Percentiles rank a stretch among this genome's conserved stretches.
phyloP scores from a whole-genome alignment of 2,329 filamentous ascomycete species.

The Corynespora cassiicola region DNA sequence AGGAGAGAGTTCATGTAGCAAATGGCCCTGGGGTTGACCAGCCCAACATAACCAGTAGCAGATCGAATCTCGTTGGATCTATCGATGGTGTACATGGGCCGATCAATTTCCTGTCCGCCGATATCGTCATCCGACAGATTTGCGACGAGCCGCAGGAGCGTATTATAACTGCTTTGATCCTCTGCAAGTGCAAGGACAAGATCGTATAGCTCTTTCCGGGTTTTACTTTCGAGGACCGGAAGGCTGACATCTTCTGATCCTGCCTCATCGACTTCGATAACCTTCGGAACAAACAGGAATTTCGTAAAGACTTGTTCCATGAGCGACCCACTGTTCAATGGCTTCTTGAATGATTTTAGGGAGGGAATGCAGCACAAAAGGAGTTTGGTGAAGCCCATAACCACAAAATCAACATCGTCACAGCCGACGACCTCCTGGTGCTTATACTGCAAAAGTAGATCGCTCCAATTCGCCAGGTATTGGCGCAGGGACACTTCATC shows the following conservation, averaged over 20 bases:
- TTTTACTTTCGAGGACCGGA: conserved; percentile 43
- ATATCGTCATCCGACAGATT: conserved; percentile 52
- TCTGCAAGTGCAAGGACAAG: conserved; percentile 41
- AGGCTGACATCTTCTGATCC: conserved; percentile 10
- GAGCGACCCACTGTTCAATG: conserved; percentile 35
- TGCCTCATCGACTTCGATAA: conserved; percentile 17
- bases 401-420: conserved; percentile 41
- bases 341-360: conserved; percentile 48
- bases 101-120: conserved; percentile 66
- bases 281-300: conserved; percentile 39
- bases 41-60: conserved; percentile 80
- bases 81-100: conserved; percentile 64
- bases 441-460: conserved; percentile 37
- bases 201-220: conserved; percentile 46
- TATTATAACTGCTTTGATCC: conserved; percentile 32
- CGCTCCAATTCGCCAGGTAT: conserved; percentile 38
- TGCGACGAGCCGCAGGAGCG: conserved; percentile 33
- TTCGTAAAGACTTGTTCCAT: conserved; percentile 41
- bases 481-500: conserved; percentile 37
- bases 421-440: conserved; percentile 44
- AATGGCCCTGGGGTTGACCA: conserved; percentile 93
- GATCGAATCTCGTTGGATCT: conserved; percentile 73
- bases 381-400: conserved; percentile 49
- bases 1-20: conserved; percentile 97
- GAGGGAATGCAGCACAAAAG: conserved; percentile 46